Conservation (phyloP, 2,329 filamentous ascomycete genomes). For the Diaporthe caulivora region DNA sequence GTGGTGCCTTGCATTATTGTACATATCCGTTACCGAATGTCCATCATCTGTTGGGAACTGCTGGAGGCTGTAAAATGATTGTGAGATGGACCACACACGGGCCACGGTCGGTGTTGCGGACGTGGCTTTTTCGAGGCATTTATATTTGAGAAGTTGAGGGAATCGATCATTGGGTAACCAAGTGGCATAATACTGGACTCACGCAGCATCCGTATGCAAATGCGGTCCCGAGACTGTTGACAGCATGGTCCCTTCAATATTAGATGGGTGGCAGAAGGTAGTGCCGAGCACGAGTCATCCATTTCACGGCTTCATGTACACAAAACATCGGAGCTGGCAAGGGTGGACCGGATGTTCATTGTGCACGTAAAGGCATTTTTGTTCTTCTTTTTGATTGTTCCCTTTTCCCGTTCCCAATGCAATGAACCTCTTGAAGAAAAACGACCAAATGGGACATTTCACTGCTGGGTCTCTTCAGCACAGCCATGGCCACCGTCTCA, state of each 20-base stretch:
- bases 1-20: neutral
- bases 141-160: too few species aligned
- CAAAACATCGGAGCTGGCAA: neutral
- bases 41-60: too few species aligned
- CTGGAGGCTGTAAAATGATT: too few species aligned
- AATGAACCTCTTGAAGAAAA: conserved; percentile 34
- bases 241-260: too few species aligned
- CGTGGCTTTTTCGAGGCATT: too few species aligned
- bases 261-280: neutral
- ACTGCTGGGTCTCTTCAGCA: conserved; percentile 28
- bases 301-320: neutral
- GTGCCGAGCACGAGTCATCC: neutral
- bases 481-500: conserved; percentile 38
- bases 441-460: conserved; percentile 35
- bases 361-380: conserved; percentile 37
- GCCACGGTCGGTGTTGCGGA: too few species aligned
- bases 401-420: conserved; percentile 39
- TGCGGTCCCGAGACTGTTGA: too few species aligned
- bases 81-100: too few species aligned
- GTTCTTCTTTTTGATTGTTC: conserved; percentile 39
- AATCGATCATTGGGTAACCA: too few species aligned
- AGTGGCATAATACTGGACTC: too few species aligned
- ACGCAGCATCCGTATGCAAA: too few species aligned
- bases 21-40: neutral
- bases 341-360: conserved; percentile 40